Percentiles rank a stretch among this genome's conserved stretches.
These are phyloP conservation scores for Penicillium dipodomyicola DNA, from an alignment of 495 filamentous ascomycete species.

Conservation along the genomic window DNA sequence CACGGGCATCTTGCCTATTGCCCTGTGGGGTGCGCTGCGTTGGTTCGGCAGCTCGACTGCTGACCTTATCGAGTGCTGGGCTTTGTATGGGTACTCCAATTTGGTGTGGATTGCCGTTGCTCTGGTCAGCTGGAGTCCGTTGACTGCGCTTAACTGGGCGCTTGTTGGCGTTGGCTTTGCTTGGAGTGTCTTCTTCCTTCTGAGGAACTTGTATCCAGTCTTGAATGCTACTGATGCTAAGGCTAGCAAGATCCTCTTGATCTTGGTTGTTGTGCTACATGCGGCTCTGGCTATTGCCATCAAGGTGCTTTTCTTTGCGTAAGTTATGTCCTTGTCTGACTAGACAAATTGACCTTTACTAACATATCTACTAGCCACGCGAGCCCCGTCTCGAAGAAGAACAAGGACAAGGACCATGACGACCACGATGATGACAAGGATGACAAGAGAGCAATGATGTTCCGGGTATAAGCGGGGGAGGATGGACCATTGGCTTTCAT, in stretches of 20 bases:
- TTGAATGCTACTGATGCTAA: conserved; percentile 88
- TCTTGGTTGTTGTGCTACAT: conserved; percentile 81
- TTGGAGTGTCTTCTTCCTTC: conserved; percentile 78
- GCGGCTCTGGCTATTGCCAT: conserved; percentile 86
- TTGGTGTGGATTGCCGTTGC: conserved; percentile 96
- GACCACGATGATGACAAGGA: conserved; percentile 33
- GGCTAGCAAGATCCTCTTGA: conserved; percentile 81
- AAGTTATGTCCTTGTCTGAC: conserved; percentile 25
- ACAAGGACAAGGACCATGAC: conserved; percentile 33
- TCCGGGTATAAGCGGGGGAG: conserved; percentile 18
- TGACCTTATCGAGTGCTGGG: conserved; percentile 83
- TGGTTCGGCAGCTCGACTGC: conserved; percentile 90
- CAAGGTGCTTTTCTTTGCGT: conserved; percentile 95
- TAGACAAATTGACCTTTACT: conserved; percentile 5
- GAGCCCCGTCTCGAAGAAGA: conserved; percentile 60
- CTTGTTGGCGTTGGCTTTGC: conserved; percentile 91
- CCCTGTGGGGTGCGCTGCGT: conserved; percentile 81
- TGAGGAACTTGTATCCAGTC: conserved; percentile 91
- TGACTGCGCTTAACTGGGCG: conserved; percentile 84
- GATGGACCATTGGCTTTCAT: neutral
- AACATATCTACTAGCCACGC: conserved; percentile 48
- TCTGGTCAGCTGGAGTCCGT: conserved; percentile 80
- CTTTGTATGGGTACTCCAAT: conserved; percentile 92
- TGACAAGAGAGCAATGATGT: conserved; percentile 35
- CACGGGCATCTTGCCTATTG: conserved; percentile 77